Conservation (phyloP, 2,329 filamentous ascomycete genomes). For the Tolypocladium cylindrosporum region DNA sequence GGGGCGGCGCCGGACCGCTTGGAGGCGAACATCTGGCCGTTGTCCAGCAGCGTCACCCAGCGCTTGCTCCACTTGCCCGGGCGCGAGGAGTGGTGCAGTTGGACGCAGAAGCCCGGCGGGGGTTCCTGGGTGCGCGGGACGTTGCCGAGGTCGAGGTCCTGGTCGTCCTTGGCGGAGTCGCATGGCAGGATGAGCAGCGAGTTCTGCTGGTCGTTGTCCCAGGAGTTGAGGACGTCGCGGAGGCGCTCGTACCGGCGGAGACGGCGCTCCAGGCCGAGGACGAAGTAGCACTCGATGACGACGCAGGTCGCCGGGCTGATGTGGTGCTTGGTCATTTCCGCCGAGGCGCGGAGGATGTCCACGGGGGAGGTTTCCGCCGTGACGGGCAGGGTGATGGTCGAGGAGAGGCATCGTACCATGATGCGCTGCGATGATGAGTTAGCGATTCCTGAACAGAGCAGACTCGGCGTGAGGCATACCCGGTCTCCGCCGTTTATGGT, state of each 20-base stretch:
- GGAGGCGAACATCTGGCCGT: constrained; percentile 61
- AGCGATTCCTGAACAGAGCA: not conserved
- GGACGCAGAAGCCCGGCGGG: constrained; percentile 57
- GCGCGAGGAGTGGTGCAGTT: constrained; percentile 71
- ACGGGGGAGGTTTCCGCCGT: constrained; percentile 62
- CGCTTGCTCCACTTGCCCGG: constrained; percentile 85
- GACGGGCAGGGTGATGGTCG: constrained; percentile 61
- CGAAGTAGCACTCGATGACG: constrained; percentile 66
- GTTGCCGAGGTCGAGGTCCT: constrained; percentile 54
- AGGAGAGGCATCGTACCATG: constrained; percentile 60
- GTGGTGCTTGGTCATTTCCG: constrained; percentile 49
- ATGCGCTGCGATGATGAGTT: constrained; percentile 41
- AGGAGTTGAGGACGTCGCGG: constrained; percentile 83
- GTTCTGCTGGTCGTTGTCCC: constrained; percentile 76
- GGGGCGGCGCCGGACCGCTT: constrained; percentile 57
- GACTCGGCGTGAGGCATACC: constrained; percentile 33
- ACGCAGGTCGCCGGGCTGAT: constrained; percentile 58
- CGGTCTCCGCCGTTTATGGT: constrained; percentile 73
- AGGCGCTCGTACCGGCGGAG: constrained; percentile 79
- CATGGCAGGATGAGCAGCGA: constrained; percentile 56
- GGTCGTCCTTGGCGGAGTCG: constrained; percentile 41
- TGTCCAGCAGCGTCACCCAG: constrained; percentile 61
- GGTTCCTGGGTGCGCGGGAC: constrained; percentile 49
- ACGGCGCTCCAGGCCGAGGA: constrained; percentile 70
- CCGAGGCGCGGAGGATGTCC: constrained; percentile 62